Evolutionary conservation across 2,329 filamentous ascomycete species (phyloP).

Genomic region (Ophiocordyceps camponoti-floridani): DNA sequence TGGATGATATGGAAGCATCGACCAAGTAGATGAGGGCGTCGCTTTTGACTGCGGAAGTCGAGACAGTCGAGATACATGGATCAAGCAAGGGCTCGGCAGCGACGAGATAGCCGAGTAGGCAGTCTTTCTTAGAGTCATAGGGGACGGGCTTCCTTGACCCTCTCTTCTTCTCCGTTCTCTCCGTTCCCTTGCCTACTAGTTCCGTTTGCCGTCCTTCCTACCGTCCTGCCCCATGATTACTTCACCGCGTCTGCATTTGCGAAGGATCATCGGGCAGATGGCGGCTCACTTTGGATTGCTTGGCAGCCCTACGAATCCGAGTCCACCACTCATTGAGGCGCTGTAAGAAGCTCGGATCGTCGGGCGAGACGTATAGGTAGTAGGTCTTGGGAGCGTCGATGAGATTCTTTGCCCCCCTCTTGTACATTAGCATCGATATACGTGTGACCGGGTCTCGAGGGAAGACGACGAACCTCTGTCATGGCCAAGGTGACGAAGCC

Average conservation of each 20-base stretch:
- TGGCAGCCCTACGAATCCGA: constrained; percentile 14
- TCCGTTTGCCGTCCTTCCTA: not conserved
- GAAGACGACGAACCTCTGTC: constrained; percentile 12
- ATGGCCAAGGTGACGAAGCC: constrained; percentile 18
- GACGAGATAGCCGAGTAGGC: not conserved
- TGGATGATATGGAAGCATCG: not conserved
- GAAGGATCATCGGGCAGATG: constrained; percentile 15
- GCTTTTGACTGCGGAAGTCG: too few relatives aligned
- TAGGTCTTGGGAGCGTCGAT: constrained; percentile 10
- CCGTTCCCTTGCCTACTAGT: not conserved
- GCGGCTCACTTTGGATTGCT: constrained; percentile 15
- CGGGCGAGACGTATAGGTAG: constrained; percentile 9
- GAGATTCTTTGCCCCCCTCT: too few relatives aligned
- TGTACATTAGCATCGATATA: too few relatives aligned
- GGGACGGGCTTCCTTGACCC: not conserved
- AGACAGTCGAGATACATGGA: too few relatives aligned
- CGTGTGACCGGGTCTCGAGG: too few relatives aligned
- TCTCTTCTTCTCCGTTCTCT: not conserved
- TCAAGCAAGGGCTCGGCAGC: too few relatives aligned
- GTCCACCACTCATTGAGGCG: constrained; percentile 17
- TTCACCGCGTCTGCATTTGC: constrained; percentile 14
- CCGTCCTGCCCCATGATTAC: too few relatives aligned
- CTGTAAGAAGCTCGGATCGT: constrained; percentile 11
- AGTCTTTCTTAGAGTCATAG: not conserved
- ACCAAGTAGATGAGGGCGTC: too few relatives aligned